A percentile compares a stretch with the other conserved stretches of the same genome.
Evolutionary conservation across 2,329 filamentous ascomycete species (phyloP).

Genomic region (Aspergillus ochraceoroseus): DNA sequence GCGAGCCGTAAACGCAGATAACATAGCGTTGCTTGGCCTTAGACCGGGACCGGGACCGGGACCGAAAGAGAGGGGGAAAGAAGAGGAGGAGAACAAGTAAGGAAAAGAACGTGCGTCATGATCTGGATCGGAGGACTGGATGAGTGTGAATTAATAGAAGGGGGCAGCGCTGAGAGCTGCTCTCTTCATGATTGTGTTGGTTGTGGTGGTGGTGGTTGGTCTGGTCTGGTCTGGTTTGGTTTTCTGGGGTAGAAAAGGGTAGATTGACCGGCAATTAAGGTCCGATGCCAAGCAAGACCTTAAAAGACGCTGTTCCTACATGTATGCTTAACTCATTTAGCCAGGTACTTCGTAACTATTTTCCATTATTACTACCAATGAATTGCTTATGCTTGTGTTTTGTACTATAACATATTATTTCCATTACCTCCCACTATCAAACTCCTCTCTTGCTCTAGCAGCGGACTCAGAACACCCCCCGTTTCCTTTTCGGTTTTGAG

Average conservation of each 20-base stretch:
- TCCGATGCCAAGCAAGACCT: constrained; percentile 13
- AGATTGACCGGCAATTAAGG: too few relatives aligned
- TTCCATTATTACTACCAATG: constrained; percentile 2
- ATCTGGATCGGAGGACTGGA: neutral
- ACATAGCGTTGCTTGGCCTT: constrained; percentile 64
- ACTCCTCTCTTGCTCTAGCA: too few relatives aligned
- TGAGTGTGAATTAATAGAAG: neutral
- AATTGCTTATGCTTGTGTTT: neutral
- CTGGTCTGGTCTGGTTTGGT: too few relatives aligned
- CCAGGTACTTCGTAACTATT: too few relatives aligned
- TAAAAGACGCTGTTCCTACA: too few relatives aligned
- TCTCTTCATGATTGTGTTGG: constrained; percentile 6
- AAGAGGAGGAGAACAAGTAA: too few relatives aligned
- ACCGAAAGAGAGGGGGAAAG: too few relatives aligned
- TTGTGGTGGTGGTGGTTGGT: constrained; percentile 1
- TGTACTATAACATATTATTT: constrained; percentile 10
- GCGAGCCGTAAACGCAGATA: constrained; percentile 94
- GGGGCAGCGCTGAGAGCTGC: constrained; percentile 4
- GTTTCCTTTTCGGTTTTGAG: constrained; percentile 5
- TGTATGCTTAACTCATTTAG: too few relatives aligned
- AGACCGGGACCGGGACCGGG: too few relatives aligned
- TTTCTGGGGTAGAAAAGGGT: too few relatives aligned
- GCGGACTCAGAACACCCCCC: constrained; percentile 3
- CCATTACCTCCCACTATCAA: constrained; percentile 7
- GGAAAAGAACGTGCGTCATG: too few relatives aligned